These are phyloP conservation scores for Mucor saturninus DNA, from an alignment of 371 early-diverging fungal species.

Conservation along the genomic window DNA sequence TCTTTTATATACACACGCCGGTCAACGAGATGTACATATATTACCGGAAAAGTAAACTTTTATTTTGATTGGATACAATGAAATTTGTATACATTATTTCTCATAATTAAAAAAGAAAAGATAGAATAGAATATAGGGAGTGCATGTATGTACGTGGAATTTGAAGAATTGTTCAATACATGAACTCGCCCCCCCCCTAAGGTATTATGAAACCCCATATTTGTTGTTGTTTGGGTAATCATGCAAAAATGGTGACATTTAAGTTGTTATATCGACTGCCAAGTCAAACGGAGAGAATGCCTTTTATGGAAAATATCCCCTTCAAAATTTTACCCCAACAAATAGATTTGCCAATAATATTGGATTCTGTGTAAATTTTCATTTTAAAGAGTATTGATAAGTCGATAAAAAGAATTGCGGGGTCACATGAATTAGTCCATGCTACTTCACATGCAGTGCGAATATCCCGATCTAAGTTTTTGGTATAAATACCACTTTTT, in stretches of 20 bases:
- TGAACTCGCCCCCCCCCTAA: no score
- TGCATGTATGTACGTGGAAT: not conserved
- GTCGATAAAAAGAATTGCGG: slow-evolving; percentile 5
- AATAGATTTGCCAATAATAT: slow-evolving; percentile 14
- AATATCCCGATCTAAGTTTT: not conserved
- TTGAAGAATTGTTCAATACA: no score
- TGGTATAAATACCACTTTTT: slow-evolving; percentile 16
- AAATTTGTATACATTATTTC: slow-evolving; percentile 2
- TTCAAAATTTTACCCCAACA: slow-evolving; percentile 15
- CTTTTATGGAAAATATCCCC: slow-evolving; percentile 12
- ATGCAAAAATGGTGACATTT: slow-evolving; percentile 1
- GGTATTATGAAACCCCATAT: no score
- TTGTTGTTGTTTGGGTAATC: no score
- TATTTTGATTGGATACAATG: not conserved
- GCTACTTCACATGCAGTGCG: slow-evolving; percentile 15
- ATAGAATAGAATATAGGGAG: not conserved
- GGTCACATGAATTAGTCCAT: slow-evolving; percentile 22
- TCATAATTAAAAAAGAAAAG: not conserved
- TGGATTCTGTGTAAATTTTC: not conserved
- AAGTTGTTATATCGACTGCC: no score
- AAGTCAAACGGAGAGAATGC: slow-evolving; percentile 15
- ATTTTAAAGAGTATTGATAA: slow-evolving; percentile 1
- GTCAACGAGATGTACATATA: not conserved
- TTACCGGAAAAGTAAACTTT: not conserved
- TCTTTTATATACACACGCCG: no score